phyloP scores from a whole-genome alignment of 2,329 filamentous ascomycete species.

The Epichloe gansuensis region DNA sequence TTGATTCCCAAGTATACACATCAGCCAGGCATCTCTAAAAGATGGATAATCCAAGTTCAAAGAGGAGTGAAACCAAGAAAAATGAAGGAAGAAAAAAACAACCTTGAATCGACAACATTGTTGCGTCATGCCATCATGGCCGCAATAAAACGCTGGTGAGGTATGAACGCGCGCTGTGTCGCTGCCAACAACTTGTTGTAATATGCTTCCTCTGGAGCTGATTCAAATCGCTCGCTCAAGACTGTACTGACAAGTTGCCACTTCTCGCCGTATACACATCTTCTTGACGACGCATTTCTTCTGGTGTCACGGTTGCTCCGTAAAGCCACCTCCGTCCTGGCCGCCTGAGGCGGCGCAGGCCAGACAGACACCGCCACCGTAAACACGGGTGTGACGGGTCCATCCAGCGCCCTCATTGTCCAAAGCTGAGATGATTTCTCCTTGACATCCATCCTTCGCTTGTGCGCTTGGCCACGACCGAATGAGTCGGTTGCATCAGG shows the following conservation, averaged over 20 bases:
- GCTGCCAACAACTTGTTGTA: neutral
- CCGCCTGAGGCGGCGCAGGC: constrained; percentile 39
- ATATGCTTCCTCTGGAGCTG: neutral
- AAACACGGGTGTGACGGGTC: constrained; percentile 47
- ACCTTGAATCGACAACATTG: neutral
- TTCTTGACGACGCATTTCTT: constrained; percentile 32
- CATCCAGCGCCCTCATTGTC: constrained; percentile 38
- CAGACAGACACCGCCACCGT: constrained; percentile 44
- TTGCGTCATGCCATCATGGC: too few relatives aligned
- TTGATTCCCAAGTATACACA: neutral
- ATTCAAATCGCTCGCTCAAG: neutral
- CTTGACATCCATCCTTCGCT: constrained; percentile 29
- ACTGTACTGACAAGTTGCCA: neutral
- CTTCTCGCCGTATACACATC: neutral
- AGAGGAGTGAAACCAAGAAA: neutral
- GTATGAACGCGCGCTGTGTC: neutral
- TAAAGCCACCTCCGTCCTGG: constrained; percentile 36
- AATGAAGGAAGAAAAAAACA: neutral
- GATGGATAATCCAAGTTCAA: neutral
- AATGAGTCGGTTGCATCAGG: constrained; percentile 13
- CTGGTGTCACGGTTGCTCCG: constrained; percentile 39
- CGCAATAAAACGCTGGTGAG: neutral
- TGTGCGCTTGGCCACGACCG: constrained; percentile 12
- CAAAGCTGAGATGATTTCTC: constrained; percentile 37
- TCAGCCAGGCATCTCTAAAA: neutral